Base-by-base conservation (phyloP, 2,329 filamentous ascomycete genomes). In the Pestalotiopsis fici region DNA sequence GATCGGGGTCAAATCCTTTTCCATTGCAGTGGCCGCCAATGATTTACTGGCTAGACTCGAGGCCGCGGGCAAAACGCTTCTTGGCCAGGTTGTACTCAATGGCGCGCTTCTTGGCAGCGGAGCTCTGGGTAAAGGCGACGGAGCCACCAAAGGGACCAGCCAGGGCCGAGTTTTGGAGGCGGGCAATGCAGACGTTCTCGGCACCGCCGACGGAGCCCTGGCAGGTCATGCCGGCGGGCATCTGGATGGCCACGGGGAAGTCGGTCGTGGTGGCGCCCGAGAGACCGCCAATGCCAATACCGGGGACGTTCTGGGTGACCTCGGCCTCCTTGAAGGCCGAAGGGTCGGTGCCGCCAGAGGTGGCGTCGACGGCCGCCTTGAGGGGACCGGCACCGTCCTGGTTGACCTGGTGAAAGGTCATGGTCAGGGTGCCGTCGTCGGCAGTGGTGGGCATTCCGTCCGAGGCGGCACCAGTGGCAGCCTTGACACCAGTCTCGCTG, bases 371-470 rank as follows among this genome's bases (percentile, higher is more conserved):
- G 61, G 81, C 79, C 18, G 88, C 88, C 27, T 80, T 85, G 65
- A 91, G 79, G 3, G 88, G 88, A 6, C 89, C 89, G 1, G 88
- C 89, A 37, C 89, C 89, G 71, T 91, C 89, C 77, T 90, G 88
- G 83, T 91, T 91, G 79, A 91, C 85, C 81, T 91, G 86, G 77
- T 88, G 87, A 79, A 87, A 90, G 69, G 84, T 87, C 85, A 91
- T 84, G 68, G 81, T 83, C 74, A 91, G 79, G 56, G 83, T 83
- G 71, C 89, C 89, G 62, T 87, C 83, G 69, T 89, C 86, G 31
- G 82, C 78, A 66, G 82, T 83, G 11, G 89, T 91, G 25, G 89
- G 89, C 27, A 91, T 79, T 69, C 89, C 88, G 21, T 74, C 74
- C 1, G 75, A 66, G 21, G 86, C 82, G 66, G 88, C 89, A 65